Evolutionary conservation across 2,329 filamentous ascomycete genomes (phyloP).

Genomic region (Aspergillus chevalieri): DNA sequence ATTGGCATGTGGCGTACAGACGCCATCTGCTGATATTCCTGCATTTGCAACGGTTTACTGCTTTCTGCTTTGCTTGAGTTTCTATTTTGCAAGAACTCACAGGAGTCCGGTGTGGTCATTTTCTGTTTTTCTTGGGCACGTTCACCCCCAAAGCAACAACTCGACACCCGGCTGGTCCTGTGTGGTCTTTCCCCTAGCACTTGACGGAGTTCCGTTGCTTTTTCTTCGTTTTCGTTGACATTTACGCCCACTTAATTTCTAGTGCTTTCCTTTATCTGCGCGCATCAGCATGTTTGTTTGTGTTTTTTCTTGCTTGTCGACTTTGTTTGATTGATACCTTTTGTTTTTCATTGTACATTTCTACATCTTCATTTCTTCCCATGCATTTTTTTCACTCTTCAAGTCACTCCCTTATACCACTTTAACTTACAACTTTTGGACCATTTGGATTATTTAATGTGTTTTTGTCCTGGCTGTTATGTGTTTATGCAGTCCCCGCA

Average conservation of each 20-base stretch:
- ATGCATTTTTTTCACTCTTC: conserved; percentile 5
- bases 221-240: conserved; percentile 3
- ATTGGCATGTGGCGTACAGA: conserved; percentile 28
- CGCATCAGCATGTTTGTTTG: conserved; percentile 32
- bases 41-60: conserved; percentile 16
- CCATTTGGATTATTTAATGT: conserved; percentile 20
- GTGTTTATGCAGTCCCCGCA: conserved; percentile 20
- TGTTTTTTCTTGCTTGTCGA: conserved; percentile 20
- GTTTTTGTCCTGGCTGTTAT: conserved; percentile 17
- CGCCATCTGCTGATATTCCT: no score
- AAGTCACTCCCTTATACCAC: conserved; percentile 9
- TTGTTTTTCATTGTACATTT: conserved; percentile 18
- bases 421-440: conserved; percentile 11
- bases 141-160: conserved; percentile 28
- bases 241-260: conserved; percentile 18
- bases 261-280: conserved; percentile 23
- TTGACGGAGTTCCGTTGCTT: conserved; percentile 29
- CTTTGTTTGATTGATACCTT: conserved; percentile 29
- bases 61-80: neutral
- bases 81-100: conserved; percentile 33
- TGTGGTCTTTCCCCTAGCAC: conserved; percentile 37
- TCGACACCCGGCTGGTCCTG: conserved; percentile 44
- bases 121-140: conserved; percentile 30
- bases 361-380: conserved; percentile 10
- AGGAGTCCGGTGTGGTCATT: conserved; percentile 42